Conservation (phyloP, 75 land plant species). For the Sequoiadendron giganteum region DNA sequence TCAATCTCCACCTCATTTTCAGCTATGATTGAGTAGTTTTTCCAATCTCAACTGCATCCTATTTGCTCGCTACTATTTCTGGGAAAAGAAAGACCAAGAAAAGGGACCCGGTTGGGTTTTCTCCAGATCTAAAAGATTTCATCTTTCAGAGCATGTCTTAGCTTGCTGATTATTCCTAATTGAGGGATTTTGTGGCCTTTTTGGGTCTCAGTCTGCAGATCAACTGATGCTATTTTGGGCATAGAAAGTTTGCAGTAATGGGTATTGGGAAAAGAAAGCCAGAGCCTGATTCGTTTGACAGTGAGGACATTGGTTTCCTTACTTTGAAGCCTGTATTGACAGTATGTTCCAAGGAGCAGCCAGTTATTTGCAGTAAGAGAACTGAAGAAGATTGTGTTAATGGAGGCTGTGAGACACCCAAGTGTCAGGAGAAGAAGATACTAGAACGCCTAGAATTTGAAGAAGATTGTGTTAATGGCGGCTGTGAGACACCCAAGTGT, state of each 20-base stretch:
- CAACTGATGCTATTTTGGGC: not conserved
- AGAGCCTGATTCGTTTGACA: not conserved
- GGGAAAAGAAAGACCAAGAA: not conserved
- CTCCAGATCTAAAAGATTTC: not conserved
- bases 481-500: conserved; percentile 30
- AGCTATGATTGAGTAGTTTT: not conserved
- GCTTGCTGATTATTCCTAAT: not conserved
- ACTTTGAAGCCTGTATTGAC: not conserved
- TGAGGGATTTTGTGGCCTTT: not conserved
- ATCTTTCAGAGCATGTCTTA: not conserved
- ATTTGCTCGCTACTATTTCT: conserved; percentile 1
- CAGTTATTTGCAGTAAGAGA: not conserved
- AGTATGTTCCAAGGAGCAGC: not conserved
- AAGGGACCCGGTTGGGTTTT: not conserved
- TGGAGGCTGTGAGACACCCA: conserved; percentile 29
- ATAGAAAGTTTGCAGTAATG: not conserved
- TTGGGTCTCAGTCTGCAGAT: not conserved
- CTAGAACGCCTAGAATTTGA: conserved; percentile 12
- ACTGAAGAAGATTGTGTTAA: not conserved
- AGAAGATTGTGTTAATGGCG: not conserved
- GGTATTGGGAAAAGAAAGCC: not conserved
- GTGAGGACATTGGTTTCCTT: not conserved
- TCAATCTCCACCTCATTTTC: not conserved
- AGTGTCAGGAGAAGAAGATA: conserved; percentile 19
- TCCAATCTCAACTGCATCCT: conserved; percentile 5